A percentile compares a stretch with the other conserved stretches of the same genome.
Evolutionary conservation across 1,139 yeast genomes (phyloP).

Genomic region (Yamadazyma songkhlaensis): DNA sequence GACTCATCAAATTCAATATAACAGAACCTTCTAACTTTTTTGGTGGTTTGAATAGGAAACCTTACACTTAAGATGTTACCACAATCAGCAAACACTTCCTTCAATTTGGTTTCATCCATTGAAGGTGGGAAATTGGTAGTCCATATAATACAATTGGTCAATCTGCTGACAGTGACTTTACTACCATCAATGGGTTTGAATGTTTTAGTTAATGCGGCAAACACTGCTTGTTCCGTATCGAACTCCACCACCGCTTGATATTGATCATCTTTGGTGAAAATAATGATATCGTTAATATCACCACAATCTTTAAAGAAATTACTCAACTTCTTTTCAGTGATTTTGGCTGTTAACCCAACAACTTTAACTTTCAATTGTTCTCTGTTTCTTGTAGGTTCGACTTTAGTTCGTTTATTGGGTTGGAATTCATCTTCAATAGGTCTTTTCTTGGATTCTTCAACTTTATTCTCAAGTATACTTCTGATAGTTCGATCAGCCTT

Average conservation of each 20-base stretch:
- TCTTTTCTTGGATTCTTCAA: neutral
- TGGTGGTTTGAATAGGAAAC: conserved; percentile 62
- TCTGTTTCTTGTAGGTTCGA: conserved; percentile 42
- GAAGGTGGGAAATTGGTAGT: conserved; percentile 72
- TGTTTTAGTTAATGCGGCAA: conserved; percentile 61
- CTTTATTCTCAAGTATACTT: conserved; percentile 3
- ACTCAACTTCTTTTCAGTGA: conserved; percentile 31
- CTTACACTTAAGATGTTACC: conserved; percentile 57
- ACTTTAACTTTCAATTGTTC: conserved; percentile 56
- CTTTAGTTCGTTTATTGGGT: conserved; percentile 5
- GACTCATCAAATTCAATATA: conserved; percentile 58
- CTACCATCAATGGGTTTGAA: conserved; percentile 42
- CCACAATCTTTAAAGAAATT: conserved; percentile 65
- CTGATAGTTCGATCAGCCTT: conserved; percentile 19
- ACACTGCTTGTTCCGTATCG: conserved; percentile 42
- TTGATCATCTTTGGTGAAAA: conserved; percentile 18
- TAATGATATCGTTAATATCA: conserved; percentile 28
- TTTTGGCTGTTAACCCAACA: conserved; percentile 29
- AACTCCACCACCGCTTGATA: conserved; percentile 56
- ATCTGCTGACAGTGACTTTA: conserved; percentile 45
- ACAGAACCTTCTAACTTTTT: conserved; percentile 66
- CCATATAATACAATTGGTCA: conserved; percentile 53
- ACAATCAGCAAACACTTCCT: conserved; percentile 35
- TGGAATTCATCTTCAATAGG: neutral
- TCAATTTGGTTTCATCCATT: conserved; percentile 39